Evolutionary conservation across 106 monocot species (phyloP).

Genomic region (Xerophyta viscosa): DNA sequence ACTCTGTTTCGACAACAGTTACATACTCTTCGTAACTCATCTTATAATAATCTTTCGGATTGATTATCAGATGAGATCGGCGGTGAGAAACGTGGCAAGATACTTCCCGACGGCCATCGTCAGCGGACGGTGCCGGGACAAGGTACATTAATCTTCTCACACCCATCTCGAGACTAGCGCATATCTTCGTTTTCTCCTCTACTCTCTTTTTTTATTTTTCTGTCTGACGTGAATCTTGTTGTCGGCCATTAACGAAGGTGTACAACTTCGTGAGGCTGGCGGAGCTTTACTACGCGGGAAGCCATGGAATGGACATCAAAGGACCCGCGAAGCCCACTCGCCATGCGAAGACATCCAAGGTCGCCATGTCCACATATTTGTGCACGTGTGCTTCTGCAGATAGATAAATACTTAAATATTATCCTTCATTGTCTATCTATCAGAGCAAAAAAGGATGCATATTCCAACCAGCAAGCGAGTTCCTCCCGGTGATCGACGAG

Average conservation of each 20-base stretch:
- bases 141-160: slow-evolving; percentile 20
- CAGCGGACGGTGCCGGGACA: slow-evolving; percentile 37
- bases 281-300: slow-evolving; percentile 80
- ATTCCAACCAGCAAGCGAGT: slow-evolving; percentile 46
- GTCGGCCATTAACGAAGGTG: slow-evolving; percentile 26
- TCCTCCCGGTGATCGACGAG: slow-evolving; percentile 40
- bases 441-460: slow-evolving; percentile 20
- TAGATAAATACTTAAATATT: background rate
- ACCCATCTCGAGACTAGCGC: background rate
- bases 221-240: too few species aligned
- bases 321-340: slow-evolving; percentile 31
- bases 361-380: too few species aligned
- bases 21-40: background rate
- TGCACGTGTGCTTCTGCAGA: slow-evolving; percentile 1
- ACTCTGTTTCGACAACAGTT: background rate
- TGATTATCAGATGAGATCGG: slow-evolving; percentile 23
- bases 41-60: background rate
- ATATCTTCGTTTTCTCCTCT: background rate
- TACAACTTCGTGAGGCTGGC: slow-evolving; percentile 45
- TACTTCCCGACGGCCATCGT: slow-evolving; percentile 39
- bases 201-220: slow-evolving; percentile 1
- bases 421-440: too few species aligned
- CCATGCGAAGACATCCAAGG: too few species aligned
- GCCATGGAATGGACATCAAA: slow-evolving; percentile 88
- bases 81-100: slow-evolving; percentile 21